These are phyloP conservation scores for Coprinopsis sp. DNA, from an alignment of 768 basidiomycete species.

Conservation along the genomic window DNA sequence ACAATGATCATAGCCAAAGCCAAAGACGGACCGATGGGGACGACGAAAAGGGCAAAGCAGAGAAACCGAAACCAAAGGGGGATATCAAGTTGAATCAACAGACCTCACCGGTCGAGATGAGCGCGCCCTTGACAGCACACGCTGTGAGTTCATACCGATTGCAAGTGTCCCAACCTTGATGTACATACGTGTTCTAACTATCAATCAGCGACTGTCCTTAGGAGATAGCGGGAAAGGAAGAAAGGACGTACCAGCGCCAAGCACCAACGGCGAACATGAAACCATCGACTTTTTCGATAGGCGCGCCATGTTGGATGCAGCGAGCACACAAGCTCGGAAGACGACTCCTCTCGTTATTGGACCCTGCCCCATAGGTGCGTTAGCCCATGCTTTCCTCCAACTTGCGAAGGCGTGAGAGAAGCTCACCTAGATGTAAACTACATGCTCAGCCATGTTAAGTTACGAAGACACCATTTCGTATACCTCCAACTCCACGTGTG, in stretches of 20 bases:
- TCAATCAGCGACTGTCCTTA: neutral
- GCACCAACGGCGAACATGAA: conserved; percentile 77
- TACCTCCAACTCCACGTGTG: conserved; percentile 35
- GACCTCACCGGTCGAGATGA: conserved; percentile 50
- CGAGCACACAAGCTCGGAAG: conserved; percentile 81
- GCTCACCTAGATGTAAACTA: conserved; percentile 46
- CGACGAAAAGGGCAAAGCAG: too few relatives aligned
- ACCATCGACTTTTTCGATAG: conserved; percentile 56
- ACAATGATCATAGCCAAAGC: too few relatives aligned
- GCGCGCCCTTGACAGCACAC: conserved; percentile 60
- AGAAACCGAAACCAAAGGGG: too few relatives aligned
- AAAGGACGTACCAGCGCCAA: conserved; percentile 69
- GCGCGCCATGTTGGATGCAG: conserved; percentile 66
- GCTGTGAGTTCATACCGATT: conserved; percentile 64
- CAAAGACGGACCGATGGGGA: too few relatives aligned
- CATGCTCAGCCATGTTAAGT: conserved; percentile 70
- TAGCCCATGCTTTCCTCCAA: conserved; percentile 19
- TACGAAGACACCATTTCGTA: conserved; percentile 39
- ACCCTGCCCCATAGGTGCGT: conserved; percentile 41
- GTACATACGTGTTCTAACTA: conserved; percentile 66
- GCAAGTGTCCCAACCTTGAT: conserved; percentile 88
- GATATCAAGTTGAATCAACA: too few relatives aligned
- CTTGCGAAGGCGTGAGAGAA: neutral
- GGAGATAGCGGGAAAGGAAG: neutral
- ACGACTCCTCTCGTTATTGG: conserved; percentile 92